Evolutionary conservation across 2,329 filamentous ascomycete genomes (phyloP).

Genomic region (Immersiporthe knoxdaviesiana): DNA sequence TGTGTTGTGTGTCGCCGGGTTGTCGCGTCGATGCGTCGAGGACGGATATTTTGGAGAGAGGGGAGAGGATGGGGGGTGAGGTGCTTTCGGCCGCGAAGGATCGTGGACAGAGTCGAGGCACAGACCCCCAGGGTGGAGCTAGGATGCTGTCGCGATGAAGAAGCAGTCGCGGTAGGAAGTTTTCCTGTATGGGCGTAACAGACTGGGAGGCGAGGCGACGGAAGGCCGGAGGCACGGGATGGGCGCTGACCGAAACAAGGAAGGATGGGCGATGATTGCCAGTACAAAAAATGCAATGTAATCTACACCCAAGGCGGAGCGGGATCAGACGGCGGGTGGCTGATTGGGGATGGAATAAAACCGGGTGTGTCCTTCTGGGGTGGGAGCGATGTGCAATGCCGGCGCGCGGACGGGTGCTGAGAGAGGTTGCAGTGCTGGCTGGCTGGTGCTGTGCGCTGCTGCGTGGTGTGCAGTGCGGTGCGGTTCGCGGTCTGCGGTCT

Average conservation of each 20-base stretch:
- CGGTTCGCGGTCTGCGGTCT: not conserved
- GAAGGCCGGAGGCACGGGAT: slow-evolving; percentile 22
- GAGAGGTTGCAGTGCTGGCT: not conserved
- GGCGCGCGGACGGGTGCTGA: not conserved
- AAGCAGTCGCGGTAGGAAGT: slow-evolving; percentile 25
- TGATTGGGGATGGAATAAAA: slow-evolving; percentile 16
- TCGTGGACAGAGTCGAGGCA: slow-evolving; percentile 24
- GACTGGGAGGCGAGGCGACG: slow-evolving; percentile 13
- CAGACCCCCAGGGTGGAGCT: slow-evolving; percentile 10
- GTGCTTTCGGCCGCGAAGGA: slow-evolving; percentile 22
- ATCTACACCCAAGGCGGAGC: slow-evolving; percentile 14
- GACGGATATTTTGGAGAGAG: slow-evolving; percentile 4
- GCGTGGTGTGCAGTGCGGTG: not conserved
- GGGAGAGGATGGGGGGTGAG: slow-evolving; percentile 14
- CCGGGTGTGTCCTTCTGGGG: not conserved
- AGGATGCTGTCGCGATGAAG: slow-evolving; percentile 21
- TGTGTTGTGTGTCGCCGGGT: slow-evolving; percentile 6
- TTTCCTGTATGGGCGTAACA: slow-evolving; percentile 7
- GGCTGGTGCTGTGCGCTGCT: too few relatives aligned
- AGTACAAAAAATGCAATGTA: slow-evolving; percentile 14
- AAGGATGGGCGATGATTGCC: slow-evolving; percentile 22
- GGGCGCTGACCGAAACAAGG: slow-evolving; percentile 27
- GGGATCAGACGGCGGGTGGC: slow-evolving; percentile 18
- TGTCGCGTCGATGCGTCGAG: slow-evolving; percentile 26
- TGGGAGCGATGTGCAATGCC: not conserved